Evolutionary conservation across 1,139 yeast genomes (phyloP), one percentile per base, ranked within the genome.

Genomic region (Sugiyamaella pinicola): DNA sequence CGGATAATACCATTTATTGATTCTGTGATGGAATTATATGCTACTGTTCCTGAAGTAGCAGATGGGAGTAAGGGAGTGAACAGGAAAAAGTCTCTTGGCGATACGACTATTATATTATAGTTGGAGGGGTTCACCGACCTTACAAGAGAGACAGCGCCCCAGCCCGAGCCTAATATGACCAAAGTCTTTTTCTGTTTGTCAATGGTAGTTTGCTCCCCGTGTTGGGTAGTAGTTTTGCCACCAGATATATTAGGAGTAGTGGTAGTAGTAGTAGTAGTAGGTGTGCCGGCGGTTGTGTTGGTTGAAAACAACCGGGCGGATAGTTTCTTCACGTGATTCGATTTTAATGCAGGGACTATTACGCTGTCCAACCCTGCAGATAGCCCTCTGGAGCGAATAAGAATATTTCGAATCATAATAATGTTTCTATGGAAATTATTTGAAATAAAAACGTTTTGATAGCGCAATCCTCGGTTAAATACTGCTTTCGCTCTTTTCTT

Each of bases 61-160:
- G 96, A 87, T 45, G 97, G 97, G 65, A 91, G 80, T 69, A 91
- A 76, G 7, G 98, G 96, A 44, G 97, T 90, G 79, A 90, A 91
- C 65, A 91, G 77, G 74, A 91, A 91, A 77, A 88, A 90, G 78
- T 90, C 90, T 75, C 97, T 82, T 58, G 98, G 97, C 34, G 96
- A 88, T 48, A 91, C 86, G 53, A 91, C 84, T 51, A 87, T 84
- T 52, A 91, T 96, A 69, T 91, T 88, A 75, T 89, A 91, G 68
- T 84, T 75, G 43, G 90, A 75, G 49, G 96, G 85, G 70, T 90
- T 96, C 69, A 91, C 77, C 69, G 85, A 82, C 75, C 89, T 89
- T 71, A 91, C 78, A 61, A 90, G 74, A 2, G 93, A 82, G 50
- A 87, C 83, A 13, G 95, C 81, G 54, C 96, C 97, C 97, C 97